A percentile compares a stretch with the other conserved stretches of the same genome.
phyloP scores from a whole-genome alignment of 73 alveolate species.

The Loxodes magnus region DNA sequence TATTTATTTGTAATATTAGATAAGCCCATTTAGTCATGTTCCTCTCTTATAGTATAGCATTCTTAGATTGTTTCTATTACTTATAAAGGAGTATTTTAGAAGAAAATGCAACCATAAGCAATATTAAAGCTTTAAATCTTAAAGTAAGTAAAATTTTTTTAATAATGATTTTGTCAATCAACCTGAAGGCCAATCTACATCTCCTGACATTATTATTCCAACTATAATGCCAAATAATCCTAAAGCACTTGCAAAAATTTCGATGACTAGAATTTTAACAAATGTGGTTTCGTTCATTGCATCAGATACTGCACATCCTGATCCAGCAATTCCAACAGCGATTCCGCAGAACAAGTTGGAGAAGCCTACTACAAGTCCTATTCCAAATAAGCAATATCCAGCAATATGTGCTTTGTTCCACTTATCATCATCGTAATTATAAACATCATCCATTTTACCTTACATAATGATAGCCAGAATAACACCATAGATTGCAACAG shows the following conservation, averaged over 20 bases:
- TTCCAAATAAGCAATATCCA: slow-evolving; percentile 85
- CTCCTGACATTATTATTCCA: slow-evolving; percentile 81
- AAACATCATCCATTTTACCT: slow-evolving; percentile 58
- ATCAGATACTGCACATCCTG: slow-evolving; percentile 97
- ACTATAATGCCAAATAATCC: slow-evolving; percentile 91
- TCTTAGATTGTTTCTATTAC: too few relatives aligned
- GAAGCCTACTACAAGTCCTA: slow-evolving; percentile 95
- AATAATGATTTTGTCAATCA: too few relatives aligned
- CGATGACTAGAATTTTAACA: slow-evolving; percentile 95
- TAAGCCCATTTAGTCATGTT: too few relatives aligned
- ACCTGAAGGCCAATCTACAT: slow-evolving; percentile 46
- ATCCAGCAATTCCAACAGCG: slow-evolving; percentile 97
- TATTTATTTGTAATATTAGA: too few relatives aligned
- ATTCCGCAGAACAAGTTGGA: slow-evolving; percentile 97
- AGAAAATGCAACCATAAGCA: too few relatives aligned
- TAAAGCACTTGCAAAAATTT: slow-evolving; percentile 93
- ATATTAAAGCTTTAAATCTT: too few relatives aligned
- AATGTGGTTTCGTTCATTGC: slow-evolving; percentile 95
- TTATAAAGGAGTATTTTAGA: too few relatives aligned
- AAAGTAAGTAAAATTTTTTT: too few relatives aligned
- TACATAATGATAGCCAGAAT: slow-evolving; percentile 94
- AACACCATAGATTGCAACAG: slow-evolving; percentile 99
- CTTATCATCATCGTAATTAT: neutral
- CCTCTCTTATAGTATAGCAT: too few relatives aligned
- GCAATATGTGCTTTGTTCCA: slow-evolving; percentile 35